A percentile compares a stretch with the other conserved stretches of the same genome.
Conservation (phyloP, 805 yeast genomes). For the Debaryomyces castellii region DNA sequence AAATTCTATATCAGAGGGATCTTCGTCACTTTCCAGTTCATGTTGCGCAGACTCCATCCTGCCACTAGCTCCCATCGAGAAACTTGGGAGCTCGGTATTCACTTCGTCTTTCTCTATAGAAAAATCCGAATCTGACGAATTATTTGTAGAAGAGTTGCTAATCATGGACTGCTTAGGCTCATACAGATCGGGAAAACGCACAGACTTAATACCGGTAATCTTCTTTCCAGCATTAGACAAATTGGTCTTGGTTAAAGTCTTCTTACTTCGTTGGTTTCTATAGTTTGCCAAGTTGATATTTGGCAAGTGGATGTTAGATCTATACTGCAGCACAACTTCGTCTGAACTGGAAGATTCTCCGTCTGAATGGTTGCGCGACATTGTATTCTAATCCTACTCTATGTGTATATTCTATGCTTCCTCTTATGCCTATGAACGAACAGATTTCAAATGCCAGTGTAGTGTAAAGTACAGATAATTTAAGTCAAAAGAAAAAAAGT, state of each 20-base stretch:
- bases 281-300: conserved; percentile 19
- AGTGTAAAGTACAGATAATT: neutral
- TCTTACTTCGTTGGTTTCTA: conserved; percentile 16
- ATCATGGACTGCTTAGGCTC: conserved; percentile 26
- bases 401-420: neutral
- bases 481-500: neutral
- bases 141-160: conserved; percentile 21
- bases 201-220: conserved; percentile 18
- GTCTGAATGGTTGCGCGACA: conserved; percentile 2
- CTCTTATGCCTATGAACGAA: neutral
- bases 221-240: conserved; percentile 27
- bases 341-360: conserved; percentile 26
- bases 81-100: conserved; percentile 21
- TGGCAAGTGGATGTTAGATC: conserved; percentile 31
- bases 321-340: conserved; percentile 25
- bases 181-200: conserved; percentile 28
- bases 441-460: neutral
- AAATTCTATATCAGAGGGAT: conserved; percentile 2
- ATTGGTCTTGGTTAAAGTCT: conserved; percentile 15
- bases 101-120: conserved; percentile 3
- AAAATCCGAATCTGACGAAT: conserved; percentile 18
- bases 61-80: conserved; percentile 12
- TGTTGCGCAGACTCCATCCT: conserved; percentile 6
- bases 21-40: conserved; percentile 11
- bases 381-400: neutral